Base-by-base conservation (phyloP, 2,329 filamentous ascomycete genomes). In the Clonostachys rhizophaga region DNA sequence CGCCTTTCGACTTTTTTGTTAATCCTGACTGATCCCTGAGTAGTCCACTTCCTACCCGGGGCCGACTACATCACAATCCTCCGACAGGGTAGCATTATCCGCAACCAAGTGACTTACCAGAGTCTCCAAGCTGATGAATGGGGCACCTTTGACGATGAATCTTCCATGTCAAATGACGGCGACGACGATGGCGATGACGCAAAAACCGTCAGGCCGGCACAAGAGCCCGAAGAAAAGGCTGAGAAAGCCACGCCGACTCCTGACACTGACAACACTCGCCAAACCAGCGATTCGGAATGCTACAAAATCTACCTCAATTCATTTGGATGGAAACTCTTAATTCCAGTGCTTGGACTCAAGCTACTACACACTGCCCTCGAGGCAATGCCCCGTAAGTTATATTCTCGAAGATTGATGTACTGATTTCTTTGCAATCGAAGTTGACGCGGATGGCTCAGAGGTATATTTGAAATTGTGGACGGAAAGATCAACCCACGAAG, bases 21-120 rank as follows among this genome's bases (percentile, higher is more conserved):
- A 13, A 16, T 5, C 43, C 1, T 14, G 4, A n/a, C 40, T 24
- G 16, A 41, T 2, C 17, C 5, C 17, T 41, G n/a, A 13, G 17
- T 43, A 61, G 60, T 54, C 35, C 49, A 58, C 10, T 60, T 59
- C 16, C 39, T 63, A 2, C 44, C 52, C 2, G 50, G 50, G 1
- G 58, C 61, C 6, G 55, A 62, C 34, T 53, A 43, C 34, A 52
- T 63, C 18, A 60, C 59, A 12, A 52, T 58, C 35, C 42, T 63
- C 6, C 52, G 58, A 5, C 47, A 58, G 2, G 52, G 54, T 3
- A 41, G 40, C n/a, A 51, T 56, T 12, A 40, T 51, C 18, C 54
- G 47, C 20, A 60, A 60, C 10, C 60, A 63, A 42, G 48, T 60
- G 2, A 34, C 40, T 1, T 59, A 59, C 18, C 43, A 47, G 18